Evolutionary conservation across 352 stramenopile species (phyloP).

Genomic region (Thalassiosira pacifica): DNA sequence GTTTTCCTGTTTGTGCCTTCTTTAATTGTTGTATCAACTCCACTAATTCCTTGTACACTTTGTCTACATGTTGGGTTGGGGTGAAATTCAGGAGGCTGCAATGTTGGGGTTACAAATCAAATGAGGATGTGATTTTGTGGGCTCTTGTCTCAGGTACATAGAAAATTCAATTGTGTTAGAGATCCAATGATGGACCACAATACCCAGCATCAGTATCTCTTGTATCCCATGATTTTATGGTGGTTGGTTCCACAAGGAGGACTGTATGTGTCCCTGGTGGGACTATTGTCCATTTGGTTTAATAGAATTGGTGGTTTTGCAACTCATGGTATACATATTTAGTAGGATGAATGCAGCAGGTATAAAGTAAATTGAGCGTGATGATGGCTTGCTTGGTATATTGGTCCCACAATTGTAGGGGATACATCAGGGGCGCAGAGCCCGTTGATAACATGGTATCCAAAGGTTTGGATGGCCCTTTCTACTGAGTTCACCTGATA

Average conservation of each 20-base stretch:
- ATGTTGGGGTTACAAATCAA: no score
- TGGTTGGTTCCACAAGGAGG: background rate
- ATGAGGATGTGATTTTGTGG: no score
- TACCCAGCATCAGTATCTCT: background rate
- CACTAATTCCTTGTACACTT: background rate
- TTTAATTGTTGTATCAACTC: no score
- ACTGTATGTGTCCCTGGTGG: background rate
- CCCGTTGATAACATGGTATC: no score
- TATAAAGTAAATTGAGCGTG: no score
- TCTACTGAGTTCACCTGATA: background rate
- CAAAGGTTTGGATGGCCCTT: background rate
- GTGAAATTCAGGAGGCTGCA: background rate
- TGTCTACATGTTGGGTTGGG: background rate
- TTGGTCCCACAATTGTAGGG: no score
- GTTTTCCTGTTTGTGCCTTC: no score
- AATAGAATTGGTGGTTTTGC: background rate
- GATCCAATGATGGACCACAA: no score
- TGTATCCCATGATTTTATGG: background rate
- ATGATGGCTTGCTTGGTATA: background rate
- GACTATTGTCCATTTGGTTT: background rate
- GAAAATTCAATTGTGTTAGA: no score
- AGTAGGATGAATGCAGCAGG: no score
- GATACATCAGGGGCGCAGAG: no score
- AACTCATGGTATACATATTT: background rate
- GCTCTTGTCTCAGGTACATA: no score